Percentiles rank a stretch among this genome's conserved stretches.
phyloP scores from a whole-genome alignment of 441 rosid genomes.

The Erodium trifolium region DNA sequence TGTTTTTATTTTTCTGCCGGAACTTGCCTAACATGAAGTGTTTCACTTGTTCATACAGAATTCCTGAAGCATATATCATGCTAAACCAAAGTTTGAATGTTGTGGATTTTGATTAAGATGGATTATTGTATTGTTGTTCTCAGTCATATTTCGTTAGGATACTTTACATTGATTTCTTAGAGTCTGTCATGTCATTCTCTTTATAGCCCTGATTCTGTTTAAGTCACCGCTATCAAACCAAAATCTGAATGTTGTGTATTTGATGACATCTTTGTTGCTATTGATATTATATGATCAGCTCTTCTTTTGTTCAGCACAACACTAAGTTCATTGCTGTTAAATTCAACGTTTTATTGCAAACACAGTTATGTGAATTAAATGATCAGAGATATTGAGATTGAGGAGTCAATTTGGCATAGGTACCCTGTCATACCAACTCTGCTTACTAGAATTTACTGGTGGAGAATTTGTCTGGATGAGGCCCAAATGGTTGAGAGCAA shows the following conservation, averaged over 20 bases:
- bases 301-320: too few relatives aligned
- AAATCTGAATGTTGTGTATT: not conserved
- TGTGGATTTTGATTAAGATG: not conserved
- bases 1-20: constrained; percentile 18
- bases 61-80: not conserved
- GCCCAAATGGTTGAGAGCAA: constrained; percentile 99
- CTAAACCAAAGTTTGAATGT: not conserved
- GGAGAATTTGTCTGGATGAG: constrained; percentile 98
- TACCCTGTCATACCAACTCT: constrained; percentile 90
- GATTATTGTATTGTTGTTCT: too few relatives aligned
- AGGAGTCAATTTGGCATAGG: constrained; percentile 36
- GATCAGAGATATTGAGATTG: too few relatives aligned
- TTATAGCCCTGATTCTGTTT: too few relatives aligned
- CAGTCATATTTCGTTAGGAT: too few relatives aligned
- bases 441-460: constrained; percentile 90
- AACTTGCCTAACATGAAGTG: constrained; percentile 5
- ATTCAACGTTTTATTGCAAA: too few relatives aligned
- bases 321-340: too few relatives aligned
- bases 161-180: too few relatives aligned
- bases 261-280: too few relatives aligned
- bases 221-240: not conserved
- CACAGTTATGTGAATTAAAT: too few relatives aligned
- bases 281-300: too few relatives aligned
- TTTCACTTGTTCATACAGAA: constrained; percentile 4
- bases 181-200: too few relatives aligned